Evolutionary conservation across 768 basidiomycete species (phyloP), one percentile per base, ranked within the genome.

Genomic region (Aureoboletus auriporus): DNA sequence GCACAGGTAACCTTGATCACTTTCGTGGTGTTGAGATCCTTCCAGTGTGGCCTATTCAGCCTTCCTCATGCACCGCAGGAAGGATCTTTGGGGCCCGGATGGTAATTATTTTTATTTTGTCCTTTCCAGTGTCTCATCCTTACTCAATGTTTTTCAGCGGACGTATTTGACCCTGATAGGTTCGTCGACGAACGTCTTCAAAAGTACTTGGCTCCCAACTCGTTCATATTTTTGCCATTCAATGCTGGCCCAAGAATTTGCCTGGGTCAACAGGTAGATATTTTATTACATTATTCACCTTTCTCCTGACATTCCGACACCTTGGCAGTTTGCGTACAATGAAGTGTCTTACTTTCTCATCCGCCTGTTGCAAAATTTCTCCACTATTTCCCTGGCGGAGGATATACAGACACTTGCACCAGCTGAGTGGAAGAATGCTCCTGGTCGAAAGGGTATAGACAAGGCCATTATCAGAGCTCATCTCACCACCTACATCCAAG

Each of bases 271-370:
- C 69, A 70, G 57, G 68, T 69, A 39, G 0, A 54, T 36, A 31
- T 5, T 14, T 44, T 16, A 26, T 37, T 3, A 4, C 4, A 17
- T 23, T 10, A 1, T 6, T 9, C 42, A 30, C 8, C 7, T 12
- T 7, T n/a, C 10, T 2, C 49, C 42, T 46, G 42, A 54, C 20
- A 30, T 49, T 31, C 44, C 1, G 26, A 51, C 8, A 1, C 31
- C 14, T 36, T 14, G 34, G 10, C 35, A 83, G 76, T 84, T 84
- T 55, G 83, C 84, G 6, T 85, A 85, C 63, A 73, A 83, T 50
- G 81, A 84, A 57, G 65, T 74, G 3, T 83, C 82, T 1, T 86
- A 80, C 64, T 75, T 84, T 65, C 71, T 86, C 38, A 71, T 80
- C 39, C 74, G 79, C 9, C 66, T 86, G 8, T 61, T 85, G 6